Evolutionary conservation across 164 flowering plant species (phyloP), one percentile per base, ranked within the genome.

Genomic region (Sextonia rubra): DNA sequence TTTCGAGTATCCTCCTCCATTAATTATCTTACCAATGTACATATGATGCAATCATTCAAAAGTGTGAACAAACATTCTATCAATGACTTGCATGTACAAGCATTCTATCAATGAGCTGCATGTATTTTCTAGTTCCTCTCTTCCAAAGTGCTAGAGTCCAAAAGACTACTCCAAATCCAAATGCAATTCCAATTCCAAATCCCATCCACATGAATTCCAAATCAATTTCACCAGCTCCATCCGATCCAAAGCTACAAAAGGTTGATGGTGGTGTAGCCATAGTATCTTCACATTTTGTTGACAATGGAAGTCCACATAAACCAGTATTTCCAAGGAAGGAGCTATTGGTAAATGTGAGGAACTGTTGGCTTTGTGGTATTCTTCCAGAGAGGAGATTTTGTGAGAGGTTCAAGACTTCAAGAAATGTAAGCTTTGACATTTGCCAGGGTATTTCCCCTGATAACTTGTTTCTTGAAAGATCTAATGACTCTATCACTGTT

Each of bases 341-440:
- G 5, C 6, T 15, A 60, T 29, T 60, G 2, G 17, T 14, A 37
- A 60, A 69, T 49, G 71, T 69, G 24, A 7, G 8, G 20, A 70
- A 60, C 55, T 70, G 73, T 3, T n/a, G 14, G 27, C 64, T 20
- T 23, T 70, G 47, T 55, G 73, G 73, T 70, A 70, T 70, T n/a
- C 14, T 60, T 32, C 73, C 73, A 4, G 12, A 0, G 17, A 70
- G 73, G 18, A 32, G 14, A 26, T 71, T 71, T 3, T 12, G 25
- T 20, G 73, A 71, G 17, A 71, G 73, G 2, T 71, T 71, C n/a
- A 71, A 60, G 15, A 30, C 66, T 29, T 30, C 32, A 60, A 71
- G 66, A 14, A 60, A 71, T 29, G 65, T 60, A 4, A 71, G 48
- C 15, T 29, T 20, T 3, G 26, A 4, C 12, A 71, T 24, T 47